Conservation (phyloP, 2,329 filamentous ascomycete species). For the Alternaria hordeiaustralica region DNA sequence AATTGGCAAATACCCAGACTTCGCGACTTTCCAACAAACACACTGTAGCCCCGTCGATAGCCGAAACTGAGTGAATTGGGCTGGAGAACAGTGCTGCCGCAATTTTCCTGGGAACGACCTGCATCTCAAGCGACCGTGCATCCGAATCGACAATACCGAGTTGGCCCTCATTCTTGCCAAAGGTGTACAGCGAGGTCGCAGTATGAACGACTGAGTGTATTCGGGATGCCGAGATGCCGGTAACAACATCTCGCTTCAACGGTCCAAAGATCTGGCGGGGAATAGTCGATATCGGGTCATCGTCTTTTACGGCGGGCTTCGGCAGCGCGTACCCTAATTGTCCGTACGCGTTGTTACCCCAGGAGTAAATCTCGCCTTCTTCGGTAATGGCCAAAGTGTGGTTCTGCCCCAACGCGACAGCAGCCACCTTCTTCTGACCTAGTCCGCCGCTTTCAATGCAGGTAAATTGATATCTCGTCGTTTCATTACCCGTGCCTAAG, state of each 20-base stretch:
- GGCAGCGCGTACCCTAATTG: conserved; percentile 88
- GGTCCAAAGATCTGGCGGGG: conserved; percentile 92
- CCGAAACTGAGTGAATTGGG: conserved; percentile 77
- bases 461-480: conserved; percentile 83
- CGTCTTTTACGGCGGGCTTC: conserved; percentile 69
- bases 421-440: conserved; percentile 73
- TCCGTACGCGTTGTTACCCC: conserved; percentile 86
- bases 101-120: conserved; percentile 82
- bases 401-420: conserved; percentile 88
- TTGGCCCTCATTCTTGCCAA: conserved; percentile 94
- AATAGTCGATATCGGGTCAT: conserved; percentile 80
- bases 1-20: conserved; percentile 94
- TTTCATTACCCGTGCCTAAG: conserved; percentile 87
- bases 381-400: conserved; percentile 85
- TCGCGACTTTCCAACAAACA: conserved; percentile 85
- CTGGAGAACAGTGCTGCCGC: conserved; percentile 81
- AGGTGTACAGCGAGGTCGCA: conserved; percentile 81
- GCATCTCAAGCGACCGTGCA: conserved; percentile 86
- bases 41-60: conserved; percentile 88
- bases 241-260: conserved; percentile 81
- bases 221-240: conserved; percentile 85
- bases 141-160: conserved; percentile 94
- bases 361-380: conserved; percentile 91
- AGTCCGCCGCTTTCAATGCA: conserved; percentile 79
- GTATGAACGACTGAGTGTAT: conserved; percentile 93